Percentiles rank a stretch among this genome's conserved stretches.
phyloP scores from a whole-genome alignment of 345 rosid species.

The Xanthoceras sorbifolium region DNA sequence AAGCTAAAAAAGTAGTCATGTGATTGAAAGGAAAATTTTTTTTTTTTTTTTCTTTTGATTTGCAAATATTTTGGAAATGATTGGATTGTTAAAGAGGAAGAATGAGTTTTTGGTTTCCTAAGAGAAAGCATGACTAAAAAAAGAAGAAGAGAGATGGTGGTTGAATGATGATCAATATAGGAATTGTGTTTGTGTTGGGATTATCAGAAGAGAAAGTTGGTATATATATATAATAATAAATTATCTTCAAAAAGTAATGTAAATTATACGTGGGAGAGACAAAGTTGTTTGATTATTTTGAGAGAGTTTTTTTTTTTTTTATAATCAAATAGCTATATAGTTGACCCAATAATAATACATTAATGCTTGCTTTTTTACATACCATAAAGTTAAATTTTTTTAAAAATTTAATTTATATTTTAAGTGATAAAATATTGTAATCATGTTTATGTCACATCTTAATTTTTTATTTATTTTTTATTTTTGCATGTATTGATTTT shows the following conservation, averaged over 20 bases:
- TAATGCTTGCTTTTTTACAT: conserved; percentile 17
- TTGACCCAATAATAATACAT: conserved; percentile 26
- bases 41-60: conserved; percentile 8
- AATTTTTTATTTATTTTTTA: too few relatives aligned
- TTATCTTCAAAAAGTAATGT: conserved; percentile 5
- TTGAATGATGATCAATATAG: conserved; percentile 4
- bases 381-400: background rate
- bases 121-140: conserved; percentile 22
- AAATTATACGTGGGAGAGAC: background rate
- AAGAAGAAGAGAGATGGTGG: conserved; percentile 12
- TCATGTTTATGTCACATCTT: background rate
- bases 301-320: too few relatives aligned
- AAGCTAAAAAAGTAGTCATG: background rate
- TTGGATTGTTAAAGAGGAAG: conserved; percentile 31
- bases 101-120: conserved; percentile 32
- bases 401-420: background rate
- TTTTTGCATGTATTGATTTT: too few relatives aligned
- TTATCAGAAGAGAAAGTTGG: conserved; percentile 24
- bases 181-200: background rate
- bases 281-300: background rate
- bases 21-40: background rate
- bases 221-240: background rate
- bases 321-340: too few relatives aligned
- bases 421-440: background rate
- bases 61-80: conserved; percentile 32